Evolutionary conservation across 768 basidiomycete species (phyloP).

Genomic region (Tricholoma hemisulphureum): DNA sequence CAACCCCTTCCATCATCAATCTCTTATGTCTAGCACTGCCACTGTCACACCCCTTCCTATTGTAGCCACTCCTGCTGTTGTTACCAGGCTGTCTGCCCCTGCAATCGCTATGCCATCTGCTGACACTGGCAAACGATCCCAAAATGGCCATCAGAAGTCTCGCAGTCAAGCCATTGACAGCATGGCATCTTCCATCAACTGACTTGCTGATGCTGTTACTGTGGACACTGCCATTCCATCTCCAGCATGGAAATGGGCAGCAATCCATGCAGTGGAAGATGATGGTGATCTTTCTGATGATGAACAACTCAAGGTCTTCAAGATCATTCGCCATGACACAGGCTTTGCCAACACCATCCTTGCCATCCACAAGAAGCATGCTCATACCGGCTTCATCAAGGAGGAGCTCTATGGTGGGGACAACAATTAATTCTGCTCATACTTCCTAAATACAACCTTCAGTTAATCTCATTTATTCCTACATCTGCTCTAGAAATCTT

Average conservation of each 20-base stretch:
- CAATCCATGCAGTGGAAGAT: conserved; percentile 18
- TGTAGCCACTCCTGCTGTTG: not conserved
- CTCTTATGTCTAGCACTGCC: not conserved
- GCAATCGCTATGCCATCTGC: not conserved
- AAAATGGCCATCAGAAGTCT: conserved; percentile 5
- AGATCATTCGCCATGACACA: conserved; percentile 16
- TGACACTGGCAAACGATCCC: not conserved
- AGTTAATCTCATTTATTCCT: not conserved
- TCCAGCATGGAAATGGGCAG: conserved; percentile 9
- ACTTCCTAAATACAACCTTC: conserved; percentile 12
- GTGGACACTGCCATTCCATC: conserved; percentile 6
- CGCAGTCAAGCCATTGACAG: conserved; percentile 13
- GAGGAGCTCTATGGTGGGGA: conserved; percentile 5
- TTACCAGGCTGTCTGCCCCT: not conserved
- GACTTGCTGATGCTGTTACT: conserved; percentile 15
- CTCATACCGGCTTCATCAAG: conserved; percentile 11
- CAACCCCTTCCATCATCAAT: not conserved
- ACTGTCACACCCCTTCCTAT: not conserved
- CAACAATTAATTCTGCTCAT: not conserved
- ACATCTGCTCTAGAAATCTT: no score
- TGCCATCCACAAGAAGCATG: conserved; percentile 16
- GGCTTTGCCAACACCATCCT: conserved; percentile 15
- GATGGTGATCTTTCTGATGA: conserved; percentile 20
- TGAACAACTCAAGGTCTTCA: conserved; percentile 15
- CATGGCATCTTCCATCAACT: conserved; percentile 16